These are phyloP conservation scores for Paecilomyces fulvus DNA, from an alignment of 2,329 filamentous ascomycete genomes.

Conservation along the genomic window DNA sequence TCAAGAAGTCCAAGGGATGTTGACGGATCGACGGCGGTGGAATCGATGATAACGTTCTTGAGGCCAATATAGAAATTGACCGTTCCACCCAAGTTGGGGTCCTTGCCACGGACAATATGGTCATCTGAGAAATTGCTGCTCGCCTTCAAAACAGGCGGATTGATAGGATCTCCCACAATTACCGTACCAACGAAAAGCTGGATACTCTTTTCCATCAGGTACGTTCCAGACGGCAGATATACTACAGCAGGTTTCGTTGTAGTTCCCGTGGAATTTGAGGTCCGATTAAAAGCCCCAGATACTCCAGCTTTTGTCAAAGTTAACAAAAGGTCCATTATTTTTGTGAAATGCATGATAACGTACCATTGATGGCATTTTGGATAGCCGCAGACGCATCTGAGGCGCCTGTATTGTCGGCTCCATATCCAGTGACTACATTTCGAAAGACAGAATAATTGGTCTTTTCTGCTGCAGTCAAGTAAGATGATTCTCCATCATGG, in stretches of 20 bases:
- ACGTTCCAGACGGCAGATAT: conserved; percentile 20
- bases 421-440: conserved; percentile 26
- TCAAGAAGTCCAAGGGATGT: conserved; percentile 20
- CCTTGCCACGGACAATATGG: conserved; percentile 19
- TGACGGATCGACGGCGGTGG: conserved; percentile 12
- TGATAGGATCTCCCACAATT: conserved; percentile 23
- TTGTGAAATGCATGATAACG: not conserved
- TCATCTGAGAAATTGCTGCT: conserved; percentile 16
- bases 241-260: conserved; percentile 21
- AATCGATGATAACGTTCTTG: conserved; percentile 26
- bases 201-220: conserved; percentile 16
- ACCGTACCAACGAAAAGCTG: conserved; percentile 21
- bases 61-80: conserved; percentile 24
- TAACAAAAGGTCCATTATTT: not conserved
- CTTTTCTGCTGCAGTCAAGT: conserved; percentile 15
- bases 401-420: conserved; percentile 24
- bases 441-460: conserved; percentile 26
- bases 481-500: conserved; percentile 22
- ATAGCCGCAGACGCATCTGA: conserved; percentile 20
- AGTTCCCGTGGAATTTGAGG: conserved; percentile 18
- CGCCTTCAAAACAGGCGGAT: conserved; percentile 21
- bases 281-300: conserved; percentile 16
- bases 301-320: conserved; percentile 12
- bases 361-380: conserved; percentile 22
- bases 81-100: conserved; percentile 11